These are phyloP conservation scores for Tulasnella sp. DNA, from an alignment of 768 basidiomycete genomes.

Conservation along the genomic window DNA sequence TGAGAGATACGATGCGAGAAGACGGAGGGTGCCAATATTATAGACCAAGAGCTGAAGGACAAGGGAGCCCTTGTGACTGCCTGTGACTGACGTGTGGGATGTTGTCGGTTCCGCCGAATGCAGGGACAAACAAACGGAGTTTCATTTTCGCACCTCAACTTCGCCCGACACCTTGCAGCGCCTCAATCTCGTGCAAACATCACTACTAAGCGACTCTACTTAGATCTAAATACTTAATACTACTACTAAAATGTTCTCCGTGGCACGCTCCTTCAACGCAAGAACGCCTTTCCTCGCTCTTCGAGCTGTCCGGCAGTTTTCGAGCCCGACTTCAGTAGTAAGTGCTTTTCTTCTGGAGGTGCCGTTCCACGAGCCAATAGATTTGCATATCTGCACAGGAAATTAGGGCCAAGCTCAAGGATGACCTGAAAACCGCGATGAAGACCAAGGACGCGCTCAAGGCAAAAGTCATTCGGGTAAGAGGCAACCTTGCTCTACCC, in stretches of 20 bases:
- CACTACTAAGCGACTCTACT: background rate
- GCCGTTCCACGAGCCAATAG: background rate
- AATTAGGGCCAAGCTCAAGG: conserved; percentile 32
- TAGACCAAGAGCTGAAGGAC: background rate
- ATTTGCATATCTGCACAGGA: background rate
- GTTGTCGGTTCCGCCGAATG: background rate
- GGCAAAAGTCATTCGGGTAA: conserved; percentile 35
- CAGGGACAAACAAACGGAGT: conserved; percentile 10
- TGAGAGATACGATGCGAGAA: background rate
- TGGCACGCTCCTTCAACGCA: conserved; percentile 4
- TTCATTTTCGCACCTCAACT: conserved; percentile 13
- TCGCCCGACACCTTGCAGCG: conserved; percentile 20
- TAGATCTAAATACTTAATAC: background rate
- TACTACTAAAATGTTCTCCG: background rate
- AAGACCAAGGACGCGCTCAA: conserved; percentile 36
- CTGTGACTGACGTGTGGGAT: background rate
- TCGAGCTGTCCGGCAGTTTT: conserved; percentile 14
- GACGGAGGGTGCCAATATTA: background rate
- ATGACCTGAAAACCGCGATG: conserved; percentile 36
- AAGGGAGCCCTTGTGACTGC: background rate
- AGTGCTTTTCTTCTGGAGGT: background rate
- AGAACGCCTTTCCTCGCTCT: background rate
- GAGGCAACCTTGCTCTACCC: background rate
- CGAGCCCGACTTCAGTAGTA: conserved; percentile 19
- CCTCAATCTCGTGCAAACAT: background rate